phyloP scores from a whole-genome alignment of 2,329 filamentous ascomycete species.

The Phaeoacremonium minimum region DNA sequence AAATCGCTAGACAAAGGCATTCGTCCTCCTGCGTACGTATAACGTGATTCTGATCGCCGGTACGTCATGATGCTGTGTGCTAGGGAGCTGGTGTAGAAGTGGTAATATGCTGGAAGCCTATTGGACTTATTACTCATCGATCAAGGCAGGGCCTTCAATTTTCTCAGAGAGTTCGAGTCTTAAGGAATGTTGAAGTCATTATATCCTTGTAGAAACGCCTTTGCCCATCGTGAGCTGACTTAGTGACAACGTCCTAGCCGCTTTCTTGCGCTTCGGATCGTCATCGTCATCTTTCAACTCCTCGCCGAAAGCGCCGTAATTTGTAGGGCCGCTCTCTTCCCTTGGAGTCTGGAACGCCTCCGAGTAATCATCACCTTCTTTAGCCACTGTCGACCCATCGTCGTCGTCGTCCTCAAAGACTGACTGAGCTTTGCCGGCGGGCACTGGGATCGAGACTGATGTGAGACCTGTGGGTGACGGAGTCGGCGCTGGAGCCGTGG shows the following conservation, averaged over 20 bases:
- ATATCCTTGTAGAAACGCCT: slow-evolving; percentile 19
- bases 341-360: slow-evolving; percentile 49
- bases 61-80: too few relatives aligned
- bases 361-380: slow-evolving; percentile 26
- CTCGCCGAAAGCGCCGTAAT: slow-evolving; percentile 37
- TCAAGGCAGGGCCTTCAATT: too few relatives aligned
- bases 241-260: slow-evolving; percentile 61
- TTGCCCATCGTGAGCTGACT: slow-evolving; percentile 52
- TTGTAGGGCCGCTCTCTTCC: slow-evolving; percentile 33
- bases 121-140: too few relatives aligned
- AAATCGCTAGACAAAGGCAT: neutral
- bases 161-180: too few relatives aligned
- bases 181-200: too few relatives aligned
- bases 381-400: slow-evolving; percentile 21
- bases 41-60: neutral
- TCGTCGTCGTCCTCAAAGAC: slow-evolving; percentile 34
- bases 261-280: slow-evolving; percentile 39
- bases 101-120: too few relatives aligned
- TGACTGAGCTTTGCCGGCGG: slow-evolving; percentile 14
- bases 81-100: too few relatives aligned
- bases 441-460: slow-evolving; percentile 7
- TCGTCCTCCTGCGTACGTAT: too few relatives aligned
- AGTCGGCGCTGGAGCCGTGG: slow-evolving; percentile 5
- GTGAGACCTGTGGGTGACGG: slow-evolving; percentile 4
- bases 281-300: slow-evolving; percentile 26